Base-by-base conservation (phyloP, 495 filamentous ascomycete genomes). In the Penicillium malachiteum region DNA sequence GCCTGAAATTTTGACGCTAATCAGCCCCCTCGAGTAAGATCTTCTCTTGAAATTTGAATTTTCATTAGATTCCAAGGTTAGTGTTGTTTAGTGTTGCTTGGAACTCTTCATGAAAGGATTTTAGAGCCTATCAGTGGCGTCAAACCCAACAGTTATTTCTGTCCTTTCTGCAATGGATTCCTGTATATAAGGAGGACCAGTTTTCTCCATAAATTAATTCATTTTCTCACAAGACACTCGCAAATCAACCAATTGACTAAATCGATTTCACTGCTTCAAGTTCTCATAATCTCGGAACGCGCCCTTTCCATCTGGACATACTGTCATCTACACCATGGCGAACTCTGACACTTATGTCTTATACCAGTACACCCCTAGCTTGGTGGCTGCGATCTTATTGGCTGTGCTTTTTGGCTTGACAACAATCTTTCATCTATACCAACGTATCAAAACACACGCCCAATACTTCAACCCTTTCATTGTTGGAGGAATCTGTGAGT, bases 381-480 rank as follows among this genome's bases (percentile, higher is more conserved):
- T 59, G 0, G 37, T 42, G 8, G 52, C 43, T 18, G 56, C 56
- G 10, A 30, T 55, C 0, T 21, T 59, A 0, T 46, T 59, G 11
- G 37, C 43, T 14, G 41, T 34, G 0, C 21, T 59, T 6, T 77
- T 84, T 18, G 38, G 32, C 3, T 31, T 59, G 5, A 35, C 46
- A 8, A 59, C 56, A 16, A 0, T 11, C 14, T 41, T 46, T 12
- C 56, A 59, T 16, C 21, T 59, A 9, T 59, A 55, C 32, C 56
- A 59, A 30, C 38, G 87, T 6, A 44, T 77, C 39, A 71, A 63
- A 30, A 73, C 68, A 12, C 69, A 69, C 52, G 81, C 81, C 16
- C 86, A 80, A 82, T 87, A 82, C 64, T 86, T 87, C 50, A 80
- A 79, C 11, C 78, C 85, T 0, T 75, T 87, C 31, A 33, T 83